A percentile compares a stretch with the other conserved stretches of the same genome.
phyloP scores from a whole-genome alignment of 345 rosid genomes.

The Psidium guajava region DNA sequence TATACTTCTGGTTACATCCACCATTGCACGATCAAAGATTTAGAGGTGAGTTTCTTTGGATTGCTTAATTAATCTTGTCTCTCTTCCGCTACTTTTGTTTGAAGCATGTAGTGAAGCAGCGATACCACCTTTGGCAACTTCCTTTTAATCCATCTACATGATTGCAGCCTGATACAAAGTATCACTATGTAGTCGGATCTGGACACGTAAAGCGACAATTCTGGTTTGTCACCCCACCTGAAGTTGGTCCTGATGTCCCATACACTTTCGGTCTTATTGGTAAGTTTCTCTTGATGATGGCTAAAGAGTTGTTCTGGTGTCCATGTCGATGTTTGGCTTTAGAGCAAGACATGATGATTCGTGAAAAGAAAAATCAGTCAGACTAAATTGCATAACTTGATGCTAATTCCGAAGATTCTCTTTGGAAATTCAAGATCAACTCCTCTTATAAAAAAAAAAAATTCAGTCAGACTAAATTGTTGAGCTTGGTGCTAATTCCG shows the following conservation, averaged over 20 bases:
- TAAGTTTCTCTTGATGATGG: not conserved
- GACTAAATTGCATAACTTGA: not conserved
- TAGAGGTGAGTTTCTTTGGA: conserved; percentile 14
- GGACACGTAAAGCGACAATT: not conserved
- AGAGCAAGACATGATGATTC: not conserved
- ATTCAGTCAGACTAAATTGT: too few species aligned
- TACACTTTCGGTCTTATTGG: not conserved
- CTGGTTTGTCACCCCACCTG: not conserved
- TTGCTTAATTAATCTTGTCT: not conserved
- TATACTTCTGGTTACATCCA: not conserved
- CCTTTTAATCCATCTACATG: not conserved
- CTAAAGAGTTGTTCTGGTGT: not conserved
- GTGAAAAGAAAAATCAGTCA: not conserved
- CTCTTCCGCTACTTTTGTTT: not conserved
- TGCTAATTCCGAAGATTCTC: not conserved
- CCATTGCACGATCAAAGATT: conserved; percentile 11
- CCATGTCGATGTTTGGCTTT: not conserved
- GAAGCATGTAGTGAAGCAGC: not conserved
- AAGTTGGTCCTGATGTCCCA: not conserved
- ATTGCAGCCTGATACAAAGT: conserved; percentile 29
- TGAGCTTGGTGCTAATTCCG: too few species aligned
- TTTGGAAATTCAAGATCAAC: not conserved
- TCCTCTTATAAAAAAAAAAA: too few species aligned
- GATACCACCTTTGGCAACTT: not conserved
- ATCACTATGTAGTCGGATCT: not conserved